These are phyloP conservation scores for Arctostaphylos glauca DNA, from an alignment of 148 eudicot genomes.

Conservation along the genomic window DNA sequence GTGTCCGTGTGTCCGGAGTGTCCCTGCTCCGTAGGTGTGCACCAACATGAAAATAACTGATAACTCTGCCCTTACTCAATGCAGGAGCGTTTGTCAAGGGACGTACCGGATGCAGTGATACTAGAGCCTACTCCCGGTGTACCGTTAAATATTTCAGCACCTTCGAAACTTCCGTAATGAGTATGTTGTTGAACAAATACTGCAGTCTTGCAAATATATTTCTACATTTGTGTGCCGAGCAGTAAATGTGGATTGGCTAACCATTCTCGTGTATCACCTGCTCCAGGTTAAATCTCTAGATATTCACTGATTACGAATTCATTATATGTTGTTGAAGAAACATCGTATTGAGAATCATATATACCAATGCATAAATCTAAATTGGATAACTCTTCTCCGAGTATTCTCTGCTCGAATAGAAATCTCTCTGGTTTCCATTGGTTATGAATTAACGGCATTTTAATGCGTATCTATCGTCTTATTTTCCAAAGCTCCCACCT, in stretches of 20 bases:
- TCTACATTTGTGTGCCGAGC: not conserved
- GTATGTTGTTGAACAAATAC: not conserved
- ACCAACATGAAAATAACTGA: not conserved
- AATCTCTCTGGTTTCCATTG: not conserved
- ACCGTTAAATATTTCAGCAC: constrained; percentile 49
- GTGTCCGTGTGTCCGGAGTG: no score
- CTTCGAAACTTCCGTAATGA: constrained; percentile 10
- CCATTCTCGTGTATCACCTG: no score
- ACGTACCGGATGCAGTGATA: constrained; percentile 58
- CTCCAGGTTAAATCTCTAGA: no score
- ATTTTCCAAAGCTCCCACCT: not conserved
- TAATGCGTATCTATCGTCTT: not conserved
- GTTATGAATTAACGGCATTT: not conserved
- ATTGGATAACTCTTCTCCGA: not conserved
- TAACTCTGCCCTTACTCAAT: not conserved
- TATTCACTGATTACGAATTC: no score
- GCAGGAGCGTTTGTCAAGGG: constrained; percentile 75
- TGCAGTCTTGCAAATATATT: not conserved
- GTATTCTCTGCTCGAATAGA: not conserved
- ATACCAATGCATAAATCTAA: not conserved
- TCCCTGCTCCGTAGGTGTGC: no score
- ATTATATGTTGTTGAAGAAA: not conserved
- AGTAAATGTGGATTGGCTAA: no score
- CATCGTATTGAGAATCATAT: not conserved
- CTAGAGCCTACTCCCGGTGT: constrained; percentile 77